Base-by-base conservation (phyloP, 768 basidiomycete species). In the Lentinula lateritia region DNA sequence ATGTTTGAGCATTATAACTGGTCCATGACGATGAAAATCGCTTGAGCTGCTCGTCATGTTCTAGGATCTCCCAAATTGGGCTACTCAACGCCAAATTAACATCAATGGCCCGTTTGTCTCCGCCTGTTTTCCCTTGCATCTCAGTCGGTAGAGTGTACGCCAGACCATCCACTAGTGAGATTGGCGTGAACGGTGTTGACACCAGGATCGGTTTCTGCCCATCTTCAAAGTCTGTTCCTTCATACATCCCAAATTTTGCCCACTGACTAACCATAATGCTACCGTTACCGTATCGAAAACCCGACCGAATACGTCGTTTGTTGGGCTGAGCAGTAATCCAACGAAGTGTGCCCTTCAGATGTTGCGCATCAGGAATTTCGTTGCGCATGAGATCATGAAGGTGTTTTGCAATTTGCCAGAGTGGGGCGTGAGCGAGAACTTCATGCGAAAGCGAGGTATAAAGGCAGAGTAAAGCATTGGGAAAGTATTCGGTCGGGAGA, bases 221-320 rank as follows among this genome's bases (percentile, higher is more conserved):
- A 8, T 48, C 59, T 10, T 65, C 65, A 39, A 68, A 68, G 18
- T 62, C 58, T 28, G 52, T 32, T 52, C 61, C 50, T 16, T 38
- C 50, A 46, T 68, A 68, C 62, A 67, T 63, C 43, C 65, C 65
- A 8, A 68, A 64, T 53, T 68, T 68, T 58, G 62, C 66, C 67
- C 67, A 68, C 48, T 66, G 66, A 35, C 64, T 65, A 3, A 64
- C 36, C 64, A 64, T 65, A 46, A 66, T 50, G 50, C 65, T 66
- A 2, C 65, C 65, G 34, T 38, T 68, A 23, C 65, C 67, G n/a
- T 60, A 62, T 36, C 52, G 64, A 38, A 68, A 66, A 36, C 28
- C 32, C 3, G 36, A 35, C 10, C 15, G 23, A 32, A 68, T 61
- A 13, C 23, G 43, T 0, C 32, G 38, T 56, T 39, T 56, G 58